A percentile compares a stretch with the other conserved stretches of the same genome.
phyloP scores from a whole-genome alignment of 2,329 filamentous ascomycete genomes.

The Claviceps sorghi region DNA sequence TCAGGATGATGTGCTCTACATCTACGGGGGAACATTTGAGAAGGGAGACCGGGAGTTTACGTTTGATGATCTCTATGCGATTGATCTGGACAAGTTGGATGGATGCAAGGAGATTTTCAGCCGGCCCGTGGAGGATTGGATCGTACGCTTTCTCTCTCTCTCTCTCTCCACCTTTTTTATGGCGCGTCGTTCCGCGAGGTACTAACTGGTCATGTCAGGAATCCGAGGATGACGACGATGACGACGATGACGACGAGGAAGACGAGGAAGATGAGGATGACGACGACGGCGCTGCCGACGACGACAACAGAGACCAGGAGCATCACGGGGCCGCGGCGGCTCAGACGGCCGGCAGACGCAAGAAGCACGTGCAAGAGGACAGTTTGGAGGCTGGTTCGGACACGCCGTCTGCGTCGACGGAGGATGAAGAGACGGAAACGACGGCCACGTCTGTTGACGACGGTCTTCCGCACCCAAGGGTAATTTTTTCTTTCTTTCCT shows the following conservation, averaged over 20 bases:
- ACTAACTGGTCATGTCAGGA: constrained; percentile 24
- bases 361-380: constrained; percentile 40
- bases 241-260: background rate
- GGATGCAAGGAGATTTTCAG: constrained; percentile 86
- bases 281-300: constrained; percentile 42
- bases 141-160: constrained; percentile 25
- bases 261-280: constrained; percentile 30
- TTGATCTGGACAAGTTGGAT: constrained; percentile 89
- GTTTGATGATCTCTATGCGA: constrained; percentile 85
- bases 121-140: constrained; percentile 72
- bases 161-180: constrained; percentile 5
- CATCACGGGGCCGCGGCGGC: constrained; percentile 21
- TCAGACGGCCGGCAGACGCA: constrained; percentile 39
- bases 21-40: constrained; percentile 91
- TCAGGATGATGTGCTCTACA: constrained; percentile 82
- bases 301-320: constrained; percentile 35
- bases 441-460: constrained; percentile 48
- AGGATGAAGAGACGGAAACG: constrained; percentile 34
- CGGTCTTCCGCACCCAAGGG: constrained; percentile 54
- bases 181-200: too few species aligned
- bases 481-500: constrained; percentile 14
- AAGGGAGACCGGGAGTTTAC: constrained; percentile 91
- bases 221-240: constrained; percentile 42
- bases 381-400: constrained; percentile 24
- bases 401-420: constrained; percentile 15